Base-by-base conservation (phyloP, 2,329 filamentous ascomycete genomes). In the Achaetomium macrosporum region DNA sequence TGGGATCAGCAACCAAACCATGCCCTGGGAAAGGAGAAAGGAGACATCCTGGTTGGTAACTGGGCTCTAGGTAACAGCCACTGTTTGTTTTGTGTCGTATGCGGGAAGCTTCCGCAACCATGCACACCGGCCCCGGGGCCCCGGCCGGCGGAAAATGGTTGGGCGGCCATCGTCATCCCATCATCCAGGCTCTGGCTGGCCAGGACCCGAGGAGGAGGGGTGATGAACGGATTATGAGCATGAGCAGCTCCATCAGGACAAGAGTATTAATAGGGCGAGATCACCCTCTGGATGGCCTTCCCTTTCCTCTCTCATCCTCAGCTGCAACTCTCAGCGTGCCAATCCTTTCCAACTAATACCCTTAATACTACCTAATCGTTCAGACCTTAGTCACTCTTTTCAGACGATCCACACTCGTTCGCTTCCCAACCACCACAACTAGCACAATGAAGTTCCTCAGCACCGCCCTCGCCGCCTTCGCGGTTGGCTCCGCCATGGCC, bases 381-480 rank as follows among this genome's bases (percentile, higher is more conserved):
- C 41, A n/a, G 25, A 48, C 39, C 45, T 33, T 33, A 48, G 50
- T 57, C 57, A 54, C 45, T 60, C 58, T 43, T 58, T 60, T 11
- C 11, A 35, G 11, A 15, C 33, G 10, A 15, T 3, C 33, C 37
- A 46, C 29, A 50, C 53, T 16, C 29, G 17, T 42, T 33, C 37
- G 45, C 37, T 20, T 36, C 47, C 42, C 36, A 50, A 29, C 33
- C 35, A 16, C n/a, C n/a, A 35, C 15, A 47, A 55, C 47, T 40
- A 31, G 33, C 51, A 60, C 40, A 12, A 60, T 61, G 59, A 60
- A 60, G 54, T 60, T 61, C 54, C 54, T 59, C 57, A 51, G 29
- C 47, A 47, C 55, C 29, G 51, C 51, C 13, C 52, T 61, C 49
- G 55, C 59, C 49, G 59, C 57, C 20, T 41, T 56, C 47, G 50